Base-by-base conservation (phyloP, 208 protist genomes). In the Blastocrithidia nonstop region DNA sequence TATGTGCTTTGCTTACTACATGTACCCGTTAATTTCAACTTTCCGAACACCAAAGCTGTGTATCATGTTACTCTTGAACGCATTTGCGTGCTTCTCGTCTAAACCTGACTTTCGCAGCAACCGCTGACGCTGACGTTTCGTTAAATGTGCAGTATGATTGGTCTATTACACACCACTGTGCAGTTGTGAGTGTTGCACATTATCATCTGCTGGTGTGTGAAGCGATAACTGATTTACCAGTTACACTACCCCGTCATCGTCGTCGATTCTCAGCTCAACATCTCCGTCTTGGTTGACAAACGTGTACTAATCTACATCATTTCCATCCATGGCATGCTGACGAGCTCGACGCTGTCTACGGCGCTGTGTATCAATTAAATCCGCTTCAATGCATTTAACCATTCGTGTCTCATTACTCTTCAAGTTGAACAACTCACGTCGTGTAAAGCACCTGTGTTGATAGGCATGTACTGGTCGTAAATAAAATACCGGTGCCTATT, bases 241-340 rank as follows among this genome's bases (percentile, higher is more conserved):
- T 45, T 81, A 68, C 43, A 92, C 36, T 46, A 93, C 74, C 19
- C 80, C 77, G 47, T 93, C 85, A 39, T 93, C 85, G 39, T 89
- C 79, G 43, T 87, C 76, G 36, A 93, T 72, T 28, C 66, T 53
- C 17, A 93, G 68, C 65, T 89, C 80, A 41, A 88, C 72, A 48
- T 88, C 77, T 0, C 82, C 82, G 8, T 77, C 65, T 1, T 57
- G 46, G 49, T 88, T 85, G 22, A 92, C 50, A 49, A 92, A 87
- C 0, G 69, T 82, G 40, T 75, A 68, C 24, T 54, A 51, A 37
- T 77, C 74, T 1, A 66, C 71, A 31, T 84, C 76, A 11, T 35
- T n/a, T 11, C 11, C 29, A n/a, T n/a, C 11, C 29, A 35, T 11
- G 11, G 11, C 11, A 15, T 11, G 11, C 11, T 35, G 29, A 15